Conservation (phyloP, 2,329 filamentous ascomycete genomes). For the Penicillium sp. region DNA sequence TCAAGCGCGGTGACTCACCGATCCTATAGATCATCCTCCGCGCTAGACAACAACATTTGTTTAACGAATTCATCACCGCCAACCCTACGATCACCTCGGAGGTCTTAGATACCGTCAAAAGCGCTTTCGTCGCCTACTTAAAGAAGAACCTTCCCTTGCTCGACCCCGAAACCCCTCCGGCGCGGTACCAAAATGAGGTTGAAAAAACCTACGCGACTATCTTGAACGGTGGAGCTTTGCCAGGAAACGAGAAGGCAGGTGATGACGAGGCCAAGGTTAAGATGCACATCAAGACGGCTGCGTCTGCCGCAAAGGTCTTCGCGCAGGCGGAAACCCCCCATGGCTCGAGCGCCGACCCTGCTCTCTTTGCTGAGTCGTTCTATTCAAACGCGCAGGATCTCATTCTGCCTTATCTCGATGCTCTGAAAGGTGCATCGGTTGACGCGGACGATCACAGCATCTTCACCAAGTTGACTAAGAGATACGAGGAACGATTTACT, state of each 20-base stretch:
- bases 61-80: slow-evolving; percentile 62
- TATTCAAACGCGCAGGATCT: slow-evolving; percentile 63
- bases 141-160: slow-evolving; percentile 66
- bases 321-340: slow-evolving; percentile 27
- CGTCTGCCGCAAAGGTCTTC: slow-evolving; percentile 54
- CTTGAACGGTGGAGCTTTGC: slow-evolving; percentile 53
- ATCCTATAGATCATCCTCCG: slow-evolving; percentile 56
- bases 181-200: slow-evolving; percentile 47
- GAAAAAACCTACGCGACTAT: slow-evolving; percentile 54
- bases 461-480: slow-evolving; percentile 80
- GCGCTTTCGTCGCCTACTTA: slow-evolving; percentile 56
- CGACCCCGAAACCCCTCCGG: slow-evolving; percentile 42
- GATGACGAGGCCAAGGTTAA: slow-evolving; percentile 84
- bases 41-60: slow-evolving; percentile 73
- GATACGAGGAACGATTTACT: slow-evolving; percentile 84
- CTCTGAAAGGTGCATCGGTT: slow-evolving; percentile 54
- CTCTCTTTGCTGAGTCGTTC: slow-evolving; percentile 45
- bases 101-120: slow-evolving; percentile 48
- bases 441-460: slow-evolving; percentile 65
- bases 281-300: slow-evolving; percentile 73
- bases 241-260: slow-evolving; percentile 55
- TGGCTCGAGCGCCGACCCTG: slow-evolving; percentile 19
- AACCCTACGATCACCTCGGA: slow-evolving; percentile 45
- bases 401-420: slow-evolving; percentile 78
- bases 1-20: slow-evolving; percentile 8